Conservation (phyloP, 1,139 yeast species). For the Yamadazyma sp. region DNA sequence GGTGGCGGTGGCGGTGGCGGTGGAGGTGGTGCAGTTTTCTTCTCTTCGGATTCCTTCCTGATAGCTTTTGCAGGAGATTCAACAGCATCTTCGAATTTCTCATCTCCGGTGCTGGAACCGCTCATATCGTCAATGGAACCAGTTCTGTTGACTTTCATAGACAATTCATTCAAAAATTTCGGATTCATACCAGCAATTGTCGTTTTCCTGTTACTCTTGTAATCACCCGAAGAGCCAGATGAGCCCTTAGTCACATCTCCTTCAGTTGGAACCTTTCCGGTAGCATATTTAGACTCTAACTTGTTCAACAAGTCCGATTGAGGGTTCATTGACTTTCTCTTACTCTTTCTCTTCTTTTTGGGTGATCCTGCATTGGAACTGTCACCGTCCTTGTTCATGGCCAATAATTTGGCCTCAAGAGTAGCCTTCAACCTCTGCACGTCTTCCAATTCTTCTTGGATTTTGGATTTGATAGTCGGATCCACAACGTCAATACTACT, state of each 20-base stretch:
- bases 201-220: slow-evolving; percentile 32
- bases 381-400: slow-evolving; percentile 15
- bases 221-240: slow-evolving; percentile 14
- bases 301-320: slow-evolving; percentile 27
- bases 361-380: neutral
- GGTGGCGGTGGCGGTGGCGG: slow-evolving; percentile 10
- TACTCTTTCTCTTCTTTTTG: slow-evolving; percentile 9
- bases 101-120: slow-evolving; percentile 7
- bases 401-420: slow-evolving; percentile 35
- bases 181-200: slow-evolving; percentile 49
- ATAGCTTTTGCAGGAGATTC: neutral
- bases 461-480: slow-evolving; percentile 34
- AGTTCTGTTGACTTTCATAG: slow-evolving; percentile 47
- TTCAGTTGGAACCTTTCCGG: slow-evolving; percentile 37
- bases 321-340: slow-evolving; percentile 12
- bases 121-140: slow-evolving; percentile 29
- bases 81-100: slow-evolving; percentile 18
- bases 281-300: slow-evolving; percentile 51
- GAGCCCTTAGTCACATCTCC: slow-evolving; percentile 20
- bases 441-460: slow-evolving; percentile 46
- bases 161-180: slow-evolving; percentile 56
- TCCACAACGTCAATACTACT: slow-evolving; percentile 24
- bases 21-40: slow-evolving; percentile 13
- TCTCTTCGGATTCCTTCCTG: slow-evolving; percentile 1
- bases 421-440: slow-evolving; percentile 47